Base-by-base conservation (phyloP, 2,329 filamentous ascomycete species). In the Paraphaeosphaeria sporulosa region DNA sequence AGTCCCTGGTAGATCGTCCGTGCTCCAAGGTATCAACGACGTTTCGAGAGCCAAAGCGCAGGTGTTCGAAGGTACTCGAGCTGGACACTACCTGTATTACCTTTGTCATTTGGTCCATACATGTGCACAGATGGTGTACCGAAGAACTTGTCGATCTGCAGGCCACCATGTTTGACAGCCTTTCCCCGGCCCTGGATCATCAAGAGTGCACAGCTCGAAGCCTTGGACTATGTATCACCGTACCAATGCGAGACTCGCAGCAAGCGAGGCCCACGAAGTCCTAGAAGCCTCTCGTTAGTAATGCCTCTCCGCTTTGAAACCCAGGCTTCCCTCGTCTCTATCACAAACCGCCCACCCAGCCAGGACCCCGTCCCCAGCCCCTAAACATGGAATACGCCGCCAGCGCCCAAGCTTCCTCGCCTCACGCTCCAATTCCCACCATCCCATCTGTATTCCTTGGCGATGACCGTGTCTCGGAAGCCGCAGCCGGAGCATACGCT, bases 371-470 rank as follows among this genome's bases (percentile, higher is more conserved):
- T 52, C 23, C 21, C 21, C 34, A 34, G 34, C 19, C 21, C 42
- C 12, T 30, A 9, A n/a, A 19, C 17, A n/a, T 40, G 9, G 9
- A 49, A 50, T n/a, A 42, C 52, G 42, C 40, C 52, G 12, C 30
- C 30, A 55, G 51, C 42, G 52, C 52, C 52, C 52, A 47, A 55
- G 40, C 52, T 55, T 55, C 52, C 52, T 55, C 52, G 52, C 42
- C 52, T 55, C 52, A 42, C 27, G 47, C 47, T 25, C 17, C 6
- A 19, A 47, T 36, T 42, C 42, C 36, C 52, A 30, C 40, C 40
- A 44, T 44, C 27, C 42, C 52, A 55, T 21, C 38, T 44, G 34
- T 34, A 54, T 32, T 19, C 52, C 52, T 40, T 21, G 42, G 23
- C 38, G 10, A 23, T 3, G 3, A 23, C 15, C 19, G n/a, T 38